Evolutionary conservation across 257 asterid species (phyloP).

Genomic region (Ophiorrhiza pumila): DNA sequence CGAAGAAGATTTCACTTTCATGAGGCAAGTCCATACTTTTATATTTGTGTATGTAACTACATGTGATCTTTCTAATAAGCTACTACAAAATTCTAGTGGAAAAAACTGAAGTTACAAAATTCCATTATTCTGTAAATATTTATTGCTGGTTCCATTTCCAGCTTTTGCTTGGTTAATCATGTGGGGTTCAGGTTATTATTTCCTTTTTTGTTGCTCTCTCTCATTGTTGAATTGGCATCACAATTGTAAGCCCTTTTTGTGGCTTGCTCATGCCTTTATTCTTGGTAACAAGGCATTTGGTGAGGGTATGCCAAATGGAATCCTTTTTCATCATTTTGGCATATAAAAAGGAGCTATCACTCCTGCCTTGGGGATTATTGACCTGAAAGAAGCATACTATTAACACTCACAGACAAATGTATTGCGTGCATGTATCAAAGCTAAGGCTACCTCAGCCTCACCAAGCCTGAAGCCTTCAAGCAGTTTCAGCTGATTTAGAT

Average conservation of each 20-base stretch:
- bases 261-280: not conserved
- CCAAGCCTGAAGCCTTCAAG: not conserved
- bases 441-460: not conserved
- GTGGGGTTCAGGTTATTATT: not conserved
- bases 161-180: not conserved
- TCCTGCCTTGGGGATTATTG: not conserved
- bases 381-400: not conserved
- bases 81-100: not conserved
- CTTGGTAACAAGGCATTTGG: not conserved
- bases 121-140: not conserved
- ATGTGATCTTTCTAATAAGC: not conserved
- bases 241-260: not conserved
- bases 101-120: not conserved
- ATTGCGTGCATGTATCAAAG: not conserved
- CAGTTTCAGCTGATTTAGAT: not conserved
- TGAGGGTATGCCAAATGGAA: not conserved
- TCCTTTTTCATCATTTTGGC: not conserved
- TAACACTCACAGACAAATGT: not conserved
- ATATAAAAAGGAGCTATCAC: not conserved
- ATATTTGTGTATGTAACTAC: not conserved
- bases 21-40: slow-evolving; percentile 54
- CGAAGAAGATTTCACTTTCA: slow-evolving; percentile 93
- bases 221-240: not conserved
- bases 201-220: not conserved
- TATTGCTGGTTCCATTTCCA: not conserved